Evolutionary conservation across 345 rosid genomes (phyloP).

Genomic region (Trapa bicornis): DNA sequence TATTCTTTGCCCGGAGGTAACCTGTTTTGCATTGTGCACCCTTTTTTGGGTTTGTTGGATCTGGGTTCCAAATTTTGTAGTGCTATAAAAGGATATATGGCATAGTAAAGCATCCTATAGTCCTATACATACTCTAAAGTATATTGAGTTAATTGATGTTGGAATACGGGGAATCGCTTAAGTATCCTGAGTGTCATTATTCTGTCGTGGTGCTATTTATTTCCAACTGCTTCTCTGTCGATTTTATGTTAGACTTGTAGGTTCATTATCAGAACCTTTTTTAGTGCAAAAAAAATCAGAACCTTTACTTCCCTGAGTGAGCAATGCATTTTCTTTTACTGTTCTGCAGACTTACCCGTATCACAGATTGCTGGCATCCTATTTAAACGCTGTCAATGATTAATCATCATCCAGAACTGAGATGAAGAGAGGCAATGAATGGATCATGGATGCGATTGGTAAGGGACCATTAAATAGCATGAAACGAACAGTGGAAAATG

Average conservation of each 20-base stretch:
- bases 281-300: no score
- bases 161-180: neutral
- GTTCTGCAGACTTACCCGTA: conserved; percentile 16
- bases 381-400: conserved; percentile 15
- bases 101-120: neutral
- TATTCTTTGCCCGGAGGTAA: neutral
- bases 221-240: neutral
- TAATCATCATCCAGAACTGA: conserved; percentile 21
- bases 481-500: conserved; percentile 34
- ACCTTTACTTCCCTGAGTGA: no score
- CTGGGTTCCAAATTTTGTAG: neutral
- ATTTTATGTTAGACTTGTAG: no score
- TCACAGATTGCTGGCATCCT: conserved; percentile 16
- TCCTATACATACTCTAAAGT: neutral
- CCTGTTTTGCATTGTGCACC: neutral
- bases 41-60: neutral
- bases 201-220: neutral
- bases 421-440: conserved; percentile 33
- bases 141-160: neutral
- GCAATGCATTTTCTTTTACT: neutral
- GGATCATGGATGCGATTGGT: conserved; percentile 20
- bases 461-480: conserved; percentile 26
- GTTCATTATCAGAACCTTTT: no score
- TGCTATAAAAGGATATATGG: neutral
- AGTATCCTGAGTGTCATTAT: neutral